Evolutionary conservation across 2,329 filamentous ascomycete species (phyloP).

Genomic region (Blastomyces gilchristii): DNA sequence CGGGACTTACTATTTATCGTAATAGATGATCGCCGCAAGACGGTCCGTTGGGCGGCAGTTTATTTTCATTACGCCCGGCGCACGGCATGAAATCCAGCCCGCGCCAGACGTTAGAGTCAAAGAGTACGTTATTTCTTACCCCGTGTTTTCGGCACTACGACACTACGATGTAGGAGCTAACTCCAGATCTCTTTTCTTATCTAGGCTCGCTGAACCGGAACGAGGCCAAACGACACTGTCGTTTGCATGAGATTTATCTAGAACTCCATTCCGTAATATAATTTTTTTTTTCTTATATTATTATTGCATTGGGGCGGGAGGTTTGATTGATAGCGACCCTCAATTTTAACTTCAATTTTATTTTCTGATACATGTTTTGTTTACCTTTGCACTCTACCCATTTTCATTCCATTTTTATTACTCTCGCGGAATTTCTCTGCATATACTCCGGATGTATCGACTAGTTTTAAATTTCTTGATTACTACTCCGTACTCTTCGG

Average conservation of each 20-base stretch:
- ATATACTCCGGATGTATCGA: no score
- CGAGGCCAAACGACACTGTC: conserved; percentile 34
- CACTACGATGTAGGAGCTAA: not conserved
- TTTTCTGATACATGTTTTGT: not conserved
- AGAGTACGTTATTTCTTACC: conserved; percentile 26
- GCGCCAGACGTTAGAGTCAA: conserved; percentile 37
- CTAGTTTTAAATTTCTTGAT: no score
- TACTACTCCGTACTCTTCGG: no score
- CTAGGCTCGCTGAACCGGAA: conserved; percentile 36
- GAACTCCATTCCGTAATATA: not conserved
- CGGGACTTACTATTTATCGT: conserved; percentile 23
- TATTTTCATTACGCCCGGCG: conserved; percentile 90
- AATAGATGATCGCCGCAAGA: conserved; percentile 69
- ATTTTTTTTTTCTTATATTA: not conserved
- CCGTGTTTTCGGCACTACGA: not conserved
- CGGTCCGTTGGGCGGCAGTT: conserved; percentile 85
- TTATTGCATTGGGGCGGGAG: not conserved
- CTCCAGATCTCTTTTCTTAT: conserved; percentile 5
- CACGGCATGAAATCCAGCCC: conserved; percentile 48
- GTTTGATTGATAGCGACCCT: not conserved
- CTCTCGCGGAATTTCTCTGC: no score
- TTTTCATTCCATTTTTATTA: no score
- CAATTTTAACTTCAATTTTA: no score
- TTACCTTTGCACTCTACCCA: not conserved
- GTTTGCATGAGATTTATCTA: conserved; percentile 18